Conservation (phyloP, 495 filamentous ascomycete genomes). For the Geoglossum glabrum region DNA sequence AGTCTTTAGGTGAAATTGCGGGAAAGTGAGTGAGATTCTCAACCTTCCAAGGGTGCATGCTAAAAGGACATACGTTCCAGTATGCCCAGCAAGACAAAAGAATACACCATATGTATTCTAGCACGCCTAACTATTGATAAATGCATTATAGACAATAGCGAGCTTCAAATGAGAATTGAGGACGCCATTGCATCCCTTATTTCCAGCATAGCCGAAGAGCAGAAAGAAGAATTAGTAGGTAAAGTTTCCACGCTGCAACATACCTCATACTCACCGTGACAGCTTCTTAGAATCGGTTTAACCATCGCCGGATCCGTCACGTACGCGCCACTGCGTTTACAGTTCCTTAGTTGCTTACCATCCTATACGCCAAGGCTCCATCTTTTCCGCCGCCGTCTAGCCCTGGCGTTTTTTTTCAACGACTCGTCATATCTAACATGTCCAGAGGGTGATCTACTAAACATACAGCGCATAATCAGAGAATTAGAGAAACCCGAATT, state of each 20-base stretch:
- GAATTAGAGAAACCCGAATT: constrained; percentile 32
- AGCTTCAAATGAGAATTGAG: background rate
- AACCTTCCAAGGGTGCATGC: background rate
- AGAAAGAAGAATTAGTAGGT: background rate
- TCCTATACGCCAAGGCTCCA: constrained; percentile 31
- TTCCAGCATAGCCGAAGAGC: background rate
- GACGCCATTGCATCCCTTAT: constrained; percentile 1
- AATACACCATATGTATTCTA: constrained; percentile 1
- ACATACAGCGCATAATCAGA: constrained; percentile 28
- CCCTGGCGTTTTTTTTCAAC: constrained; percentile 45
- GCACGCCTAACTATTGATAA: constrained; percentile 2
- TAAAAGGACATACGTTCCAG: background rate
- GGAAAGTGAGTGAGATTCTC: background rate
- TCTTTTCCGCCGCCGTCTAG: constrained; percentile 49
- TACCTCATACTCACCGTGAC: background rate
- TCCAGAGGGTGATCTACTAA: constrained; percentile 24
- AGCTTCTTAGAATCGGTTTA: background rate
- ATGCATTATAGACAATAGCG: background rate
- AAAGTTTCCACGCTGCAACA: background rate
- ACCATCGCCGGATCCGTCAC: constrained; percentile 30
- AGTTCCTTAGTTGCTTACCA: constrained; percentile 38
- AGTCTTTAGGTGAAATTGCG: background rate
- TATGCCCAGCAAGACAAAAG: background rate
- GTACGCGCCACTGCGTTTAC: constrained; percentile 32
- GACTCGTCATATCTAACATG: constrained; percentile 26